Evolutionary conservation across 2,329 filamentous ascomycete species (phyloP).

Genomic region (Fusarium domesticum): DNA sequence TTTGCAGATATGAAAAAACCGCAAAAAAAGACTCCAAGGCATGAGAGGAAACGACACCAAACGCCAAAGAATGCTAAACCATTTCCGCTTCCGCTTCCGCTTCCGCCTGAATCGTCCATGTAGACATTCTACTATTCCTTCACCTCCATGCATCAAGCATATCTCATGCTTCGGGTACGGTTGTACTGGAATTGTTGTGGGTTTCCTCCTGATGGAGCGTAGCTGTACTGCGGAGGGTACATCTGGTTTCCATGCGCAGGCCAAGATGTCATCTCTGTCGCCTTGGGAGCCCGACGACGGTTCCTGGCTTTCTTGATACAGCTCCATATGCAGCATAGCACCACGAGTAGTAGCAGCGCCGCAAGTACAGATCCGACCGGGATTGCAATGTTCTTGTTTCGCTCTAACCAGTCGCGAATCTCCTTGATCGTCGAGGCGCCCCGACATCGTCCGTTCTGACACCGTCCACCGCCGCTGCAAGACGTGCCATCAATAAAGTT

Average conservation of each 20-base stretch:
- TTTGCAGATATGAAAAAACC: neutral
- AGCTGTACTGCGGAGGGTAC: constrained; percentile 12
- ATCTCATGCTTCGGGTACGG: constrained; percentile 30
- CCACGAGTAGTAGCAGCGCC: constrained; percentile 64
- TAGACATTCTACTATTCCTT: too few relatives aligned
- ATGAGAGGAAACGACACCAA: neutral
- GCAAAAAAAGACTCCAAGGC: too few relatives aligned
- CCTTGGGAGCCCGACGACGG: constrained; percentile 26
- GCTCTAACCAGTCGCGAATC: constrained; percentile 70
- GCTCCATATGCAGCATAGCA: constrained; percentile 64
- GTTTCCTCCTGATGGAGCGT: constrained; percentile 16
- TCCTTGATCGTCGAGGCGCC: constrained; percentile 68
- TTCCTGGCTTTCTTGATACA: constrained; percentile 33
- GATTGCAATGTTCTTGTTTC: constrained; percentile 79
- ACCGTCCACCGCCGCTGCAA: constrained; percentile 77
- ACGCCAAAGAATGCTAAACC: neutral
- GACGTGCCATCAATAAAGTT: constrained; percentile 91
- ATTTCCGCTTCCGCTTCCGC: neutral
- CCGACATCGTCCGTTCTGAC: constrained; percentile 72
- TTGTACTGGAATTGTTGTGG: constrained; percentile 18
- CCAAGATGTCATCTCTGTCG: constrained; percentile 27
- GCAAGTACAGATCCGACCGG: constrained; percentile 72
- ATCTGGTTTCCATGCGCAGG: constrained; percentile 19
- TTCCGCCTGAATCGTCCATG: too few relatives aligned
- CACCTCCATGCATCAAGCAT: constrained; percentile 32